Conservation (phyloP, 345 rosid genomes). For the Bruguiera sexangula region DNA sequence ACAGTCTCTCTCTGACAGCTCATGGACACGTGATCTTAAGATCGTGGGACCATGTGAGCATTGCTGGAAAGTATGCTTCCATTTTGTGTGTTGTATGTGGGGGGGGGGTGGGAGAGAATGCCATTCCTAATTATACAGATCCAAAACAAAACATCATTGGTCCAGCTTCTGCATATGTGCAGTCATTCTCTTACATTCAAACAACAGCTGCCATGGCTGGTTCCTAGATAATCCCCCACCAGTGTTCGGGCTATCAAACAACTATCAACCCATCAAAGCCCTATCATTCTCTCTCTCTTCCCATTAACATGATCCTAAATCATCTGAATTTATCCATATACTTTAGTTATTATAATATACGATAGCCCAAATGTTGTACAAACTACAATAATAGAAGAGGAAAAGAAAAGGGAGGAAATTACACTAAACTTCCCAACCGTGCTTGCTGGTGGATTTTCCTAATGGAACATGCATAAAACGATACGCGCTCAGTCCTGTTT, state of each 20-base stretch:
- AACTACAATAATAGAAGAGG: not conserved
- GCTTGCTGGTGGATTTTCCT: slow-evolving; percentile 6
- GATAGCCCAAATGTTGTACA: slow-evolving; percentile 3
- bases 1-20: slow-evolving; percentile 63
- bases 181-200: slow-evolving; percentile 16
- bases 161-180: slow-evolving; percentile 26
- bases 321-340: slow-evolving; percentile 6
- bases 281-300: slow-evolving; percentile 8
- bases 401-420: not conserved
- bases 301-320: slow-evolving; percentile 9
- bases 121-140: slow-evolving; percentile 24
- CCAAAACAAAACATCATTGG: slow-evolving; percentile 36
- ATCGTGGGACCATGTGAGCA: slow-evolving; percentile 69
- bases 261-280: slow-evolving; percentile 4
- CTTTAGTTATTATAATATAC: slow-evolving; percentile 27
- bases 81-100: not conserved
- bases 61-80: slow-evolving; percentile 23
- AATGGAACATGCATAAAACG: slow-evolving; percentile 14
- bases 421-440: not conserved
- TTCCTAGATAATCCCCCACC: slow-evolving; percentile 16
- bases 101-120: slow-evolving; percentile 25
- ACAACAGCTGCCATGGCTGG: slow-evolving; percentile 16
- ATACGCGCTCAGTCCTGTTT: not conserved
- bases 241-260: slow-evolving; percentile 7
- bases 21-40: slow-evolving; percentile 54